phyloP scores from a whole-genome alignment of 345 rosid genomes.

The Arabidopsis thaliana region TAIR10.1 NC_003070.9:331001-331500 shows the following conservation, averaged over 20 bases:
- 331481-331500: background rate
- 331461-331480: background rate
- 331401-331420: constrained; percentile 83
- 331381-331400: constrained; percentile 67
- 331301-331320: constrained; percentile 54
- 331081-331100: constrained; percentile 53
- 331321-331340: constrained; percentile 73
- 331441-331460: constrained; percentile 5
- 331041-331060: constrained; percentile 75
- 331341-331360: constrained; percentile 72
- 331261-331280: constrained; percentile 76
- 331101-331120: constrained; percentile 67
- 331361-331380: constrained; percentile 65
- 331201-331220: constrained; percentile 78
- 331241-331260: constrained; percentile 83
- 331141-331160: constrained; percentile 63
- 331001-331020: constrained; percentile 74
- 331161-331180: constrained; percentile 61
- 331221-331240: constrained; percentile 88
- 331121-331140: constrained; percentile 70
- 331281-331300: constrained; percentile 77
- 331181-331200: constrained; percentile 67
- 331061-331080: constrained; percentile 64
- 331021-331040: constrained; percentile 82
- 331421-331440: constrained; percentile 59